Evolutionary conservation across 345 rosid species (phyloP), one percentile per base, ranked within the genome.

Genomic region (Eucalyptus erythrocorys): DNA sequence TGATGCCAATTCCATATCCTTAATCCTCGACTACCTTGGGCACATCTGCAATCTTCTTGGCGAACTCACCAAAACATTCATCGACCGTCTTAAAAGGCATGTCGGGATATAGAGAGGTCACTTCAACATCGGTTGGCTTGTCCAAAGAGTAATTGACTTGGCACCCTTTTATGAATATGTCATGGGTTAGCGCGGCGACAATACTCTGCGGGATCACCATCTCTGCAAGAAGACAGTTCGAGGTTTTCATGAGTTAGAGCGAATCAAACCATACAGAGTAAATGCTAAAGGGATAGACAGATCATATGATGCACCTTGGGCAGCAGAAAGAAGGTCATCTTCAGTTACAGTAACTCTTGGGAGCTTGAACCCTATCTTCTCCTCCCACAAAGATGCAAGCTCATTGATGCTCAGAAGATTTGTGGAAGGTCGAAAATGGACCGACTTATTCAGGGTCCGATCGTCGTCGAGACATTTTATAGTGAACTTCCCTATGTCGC

Each of bases 131-230:
- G 10, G 57, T 48, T 0, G 89, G 87, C 7, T 91, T 94, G 26
- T 91, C 91, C 43, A 95, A 45, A 26, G 91, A 8, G 43, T 93
- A 95, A 80, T 93, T 94, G 26, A 91, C 55, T 89, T 94, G 98
- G n/a, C 96, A 95, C 2, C 98, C 97, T 50, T 86, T 94, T 64
- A 95, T 93, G 93, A 95, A 95, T 7, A 95, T 95, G 40, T 95
- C 98, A 43, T 94, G 96, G 4, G 96, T 94, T 88, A 93, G 93
- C 10, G 98, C 88, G 10, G 98, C 98, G 12, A 95, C 96, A n/a
- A 94, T 11, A 51, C 98, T 95, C 55, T 89, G 85, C 3, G 96
- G 98, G 26, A 95, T 89, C 30, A 88, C 48, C 87, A 94, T 94
- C 87, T 94, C 98, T 94, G 93, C 45, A 11, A 76, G 21, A 37